Percentiles rank a stretch among this genome's conserved stretches.
Conservation (phyloP, 768 basidiomycete genomes). For the Galerina marginata region DNA sequence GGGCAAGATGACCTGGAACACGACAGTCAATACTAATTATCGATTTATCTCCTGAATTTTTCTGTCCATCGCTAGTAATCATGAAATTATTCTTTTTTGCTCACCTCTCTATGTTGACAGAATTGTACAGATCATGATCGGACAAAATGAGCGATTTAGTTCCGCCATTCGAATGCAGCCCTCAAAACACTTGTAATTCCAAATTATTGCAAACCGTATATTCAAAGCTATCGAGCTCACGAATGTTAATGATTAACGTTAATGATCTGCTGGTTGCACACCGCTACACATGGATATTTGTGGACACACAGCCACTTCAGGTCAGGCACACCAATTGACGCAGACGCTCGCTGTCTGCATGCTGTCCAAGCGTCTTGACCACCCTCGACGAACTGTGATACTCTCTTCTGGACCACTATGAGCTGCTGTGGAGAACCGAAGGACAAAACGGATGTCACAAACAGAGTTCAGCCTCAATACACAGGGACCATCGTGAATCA, state of each 20-base stretch:
- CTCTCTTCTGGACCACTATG: constrained; percentile 44
- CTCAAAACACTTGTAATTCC: too few species aligned
- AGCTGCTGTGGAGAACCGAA: constrained; percentile 69
- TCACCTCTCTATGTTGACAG: too few species aligned
- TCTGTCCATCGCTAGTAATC: too few species aligned
- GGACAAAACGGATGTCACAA: constrained; percentile 37
- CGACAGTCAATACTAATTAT: too few species aligned
- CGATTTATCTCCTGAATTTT: too few species aligned
- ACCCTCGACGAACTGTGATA: background rate
- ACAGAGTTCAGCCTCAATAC: constrained; percentile 25
- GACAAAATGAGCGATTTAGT: background rate
- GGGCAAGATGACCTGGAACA: too few species aligned
- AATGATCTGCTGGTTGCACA: background rate
- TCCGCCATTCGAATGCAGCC: background rate
- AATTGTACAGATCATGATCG: background rate
- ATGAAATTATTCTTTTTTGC: too few species aligned
- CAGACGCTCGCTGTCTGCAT: constrained; percentile 3
- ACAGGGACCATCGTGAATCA: constrained; percentile 52
- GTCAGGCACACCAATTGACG: constrained; percentile 12
- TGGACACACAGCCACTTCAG: constrained; percentile 12
- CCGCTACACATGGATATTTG: background rate
- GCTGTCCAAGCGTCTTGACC: constrained; percentile 5
- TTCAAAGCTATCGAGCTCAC: too few species aligned
- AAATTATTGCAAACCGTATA: too few species aligned
- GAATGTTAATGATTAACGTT: background rate